phyloP scores from a whole-genome alignment of 1,139 yeast genomes.

The Zygoascus meyerae region DNA sequence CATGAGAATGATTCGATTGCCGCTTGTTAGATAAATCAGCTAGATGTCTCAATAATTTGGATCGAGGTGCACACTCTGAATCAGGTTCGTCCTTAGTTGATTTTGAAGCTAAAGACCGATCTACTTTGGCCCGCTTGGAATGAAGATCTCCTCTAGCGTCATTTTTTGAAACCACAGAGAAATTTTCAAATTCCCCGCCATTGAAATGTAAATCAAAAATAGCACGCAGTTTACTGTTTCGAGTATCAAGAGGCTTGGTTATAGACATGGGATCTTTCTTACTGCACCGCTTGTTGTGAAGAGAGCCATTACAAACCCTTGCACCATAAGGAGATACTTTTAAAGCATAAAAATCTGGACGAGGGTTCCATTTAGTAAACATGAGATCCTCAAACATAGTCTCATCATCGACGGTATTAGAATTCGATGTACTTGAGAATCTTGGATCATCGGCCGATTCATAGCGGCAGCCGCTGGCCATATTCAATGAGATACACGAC shows the following conservation, averaged over 20 bases:
- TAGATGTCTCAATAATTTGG: background rate
- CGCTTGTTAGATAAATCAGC: background rate
- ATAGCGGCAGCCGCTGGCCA: slow-evolving; percentile 18
- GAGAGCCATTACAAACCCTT: background rate
- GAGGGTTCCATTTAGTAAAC: background rate
- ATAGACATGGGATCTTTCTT: too few species aligned
- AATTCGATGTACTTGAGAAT: background rate
- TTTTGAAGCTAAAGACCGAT: too few species aligned
- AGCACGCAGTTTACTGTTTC: too few species aligned
- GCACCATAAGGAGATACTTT: background rate
- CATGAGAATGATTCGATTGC: background rate
- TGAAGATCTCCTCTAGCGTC: too few species aligned
- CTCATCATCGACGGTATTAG: background rate
- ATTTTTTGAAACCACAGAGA: too few species aligned
- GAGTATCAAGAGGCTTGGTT: too few species aligned
- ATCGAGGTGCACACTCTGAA: background rate
- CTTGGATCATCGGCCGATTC: slow-evolving; percentile 10
- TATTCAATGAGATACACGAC: slow-evolving; percentile 19
- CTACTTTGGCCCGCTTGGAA: too few species aligned
- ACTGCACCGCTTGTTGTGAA: too few species aligned
- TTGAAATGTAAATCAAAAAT: too few species aligned
- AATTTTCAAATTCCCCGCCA: too few species aligned
- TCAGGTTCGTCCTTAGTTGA: slow-evolving; percentile 1
- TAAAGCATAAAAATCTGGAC: background rate
- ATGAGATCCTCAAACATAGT: background rate